Evolutionary conservation across 768 basidiomycete species (phyloP).

Genomic region (Tulasnella sp.): DNA sequence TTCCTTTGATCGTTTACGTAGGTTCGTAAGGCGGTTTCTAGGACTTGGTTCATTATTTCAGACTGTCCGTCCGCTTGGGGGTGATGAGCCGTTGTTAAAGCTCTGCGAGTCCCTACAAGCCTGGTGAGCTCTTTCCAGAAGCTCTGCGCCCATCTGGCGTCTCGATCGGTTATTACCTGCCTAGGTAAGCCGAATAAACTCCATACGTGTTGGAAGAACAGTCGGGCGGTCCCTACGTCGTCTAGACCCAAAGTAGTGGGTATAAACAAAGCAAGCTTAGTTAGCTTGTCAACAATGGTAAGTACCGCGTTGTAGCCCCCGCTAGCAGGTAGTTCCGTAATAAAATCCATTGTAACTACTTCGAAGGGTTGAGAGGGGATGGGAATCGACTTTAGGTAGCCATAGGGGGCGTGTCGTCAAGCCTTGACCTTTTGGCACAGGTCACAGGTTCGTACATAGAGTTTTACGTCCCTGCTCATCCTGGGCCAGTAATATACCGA

Average conservation of each 20-base stretch:
- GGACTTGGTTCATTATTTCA: slow-evolving; percentile 25
- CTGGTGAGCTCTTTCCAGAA: slow-evolving; percentile 24
- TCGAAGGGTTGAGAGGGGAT: slow-evolving; percentile 13
- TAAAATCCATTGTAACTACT: slow-evolving; percentile 15
- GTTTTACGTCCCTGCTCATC: slow-evolving; percentile 24
- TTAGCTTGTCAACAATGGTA: slow-evolving; percentile 15
- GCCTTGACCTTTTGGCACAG: slow-evolving; percentile 14
- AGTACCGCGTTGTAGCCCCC: slow-evolving; percentile 9
- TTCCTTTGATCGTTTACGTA: slow-evolving; percentile 21
- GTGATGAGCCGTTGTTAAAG: slow-evolving; percentile 27
- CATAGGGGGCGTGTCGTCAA: background rate
- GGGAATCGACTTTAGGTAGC: slow-evolving; percentile 3
- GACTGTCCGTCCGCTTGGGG: slow-evolving; percentile 33
- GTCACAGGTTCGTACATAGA: slow-evolving; percentile 12
- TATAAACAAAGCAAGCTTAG: slow-evolving; percentile 14
- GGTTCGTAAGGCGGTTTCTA: slow-evolving; percentile 25
- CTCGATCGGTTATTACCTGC: slow-evolving; percentile 8
- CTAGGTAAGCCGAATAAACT: slow-evolving; percentile 7
- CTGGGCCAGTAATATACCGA: slow-evolving; percentile 25
- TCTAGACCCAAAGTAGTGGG: slow-evolving; percentile 1
- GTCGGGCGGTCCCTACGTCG: background rate
- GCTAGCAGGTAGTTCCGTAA: slow-evolving; percentile 18
- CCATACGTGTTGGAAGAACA: slow-evolving; percentile 16
- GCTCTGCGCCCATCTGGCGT: background rate
- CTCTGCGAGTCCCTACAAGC: slow-evolving; percentile 16